Conservation (phyloP, 352 stramenopile species). For the Globisporangium takayamanum region DNA sequence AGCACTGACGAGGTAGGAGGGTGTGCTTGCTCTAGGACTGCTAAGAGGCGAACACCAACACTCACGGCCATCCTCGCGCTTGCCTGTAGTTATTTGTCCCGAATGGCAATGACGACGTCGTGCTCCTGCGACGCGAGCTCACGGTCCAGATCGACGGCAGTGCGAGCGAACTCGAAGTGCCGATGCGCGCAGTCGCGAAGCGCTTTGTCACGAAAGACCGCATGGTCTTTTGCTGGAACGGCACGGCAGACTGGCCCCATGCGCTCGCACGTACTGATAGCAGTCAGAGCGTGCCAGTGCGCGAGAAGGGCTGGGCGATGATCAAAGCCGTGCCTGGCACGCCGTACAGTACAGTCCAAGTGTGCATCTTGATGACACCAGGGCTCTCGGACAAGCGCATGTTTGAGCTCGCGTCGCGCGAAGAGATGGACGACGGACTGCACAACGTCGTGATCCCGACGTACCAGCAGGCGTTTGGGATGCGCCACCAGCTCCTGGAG, state of each 20-base stretch:
- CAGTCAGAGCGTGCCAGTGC: neutral
- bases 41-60: neutral
- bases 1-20: neutral
- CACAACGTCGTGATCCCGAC: constrained; percentile 8
- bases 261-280: neutral
- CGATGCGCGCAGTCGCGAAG: constrained; percentile 2
- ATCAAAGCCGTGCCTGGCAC: constrained; percentile 4
- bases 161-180: neutral
- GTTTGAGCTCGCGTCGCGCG: neutral
- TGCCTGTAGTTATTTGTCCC: constrained; percentile 4
- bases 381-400: constrained; percentile 3
- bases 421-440: constrained; percentile 1
- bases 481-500: constrained; percentile 14
- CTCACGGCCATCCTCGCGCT: neutral
- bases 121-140: neutral
- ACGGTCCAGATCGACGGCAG: neutral
- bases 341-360: constrained; percentile 3
- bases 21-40: neutral
- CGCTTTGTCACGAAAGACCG: constrained; percentile 9
- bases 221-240: constrained; percentile 8
- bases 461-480: neutral
- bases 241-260: constrained; percentile 5
- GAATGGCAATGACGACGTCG: neutral
- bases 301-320: constrained; percentile 6
- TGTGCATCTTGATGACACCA: constrained; percentile 5